A percentile compares a stretch with the other conserved stretches of the same genome.
Evolutionary conservation across 106 monocot genomes (phyloP).

Genomic region (Allium sativum): DNA sequence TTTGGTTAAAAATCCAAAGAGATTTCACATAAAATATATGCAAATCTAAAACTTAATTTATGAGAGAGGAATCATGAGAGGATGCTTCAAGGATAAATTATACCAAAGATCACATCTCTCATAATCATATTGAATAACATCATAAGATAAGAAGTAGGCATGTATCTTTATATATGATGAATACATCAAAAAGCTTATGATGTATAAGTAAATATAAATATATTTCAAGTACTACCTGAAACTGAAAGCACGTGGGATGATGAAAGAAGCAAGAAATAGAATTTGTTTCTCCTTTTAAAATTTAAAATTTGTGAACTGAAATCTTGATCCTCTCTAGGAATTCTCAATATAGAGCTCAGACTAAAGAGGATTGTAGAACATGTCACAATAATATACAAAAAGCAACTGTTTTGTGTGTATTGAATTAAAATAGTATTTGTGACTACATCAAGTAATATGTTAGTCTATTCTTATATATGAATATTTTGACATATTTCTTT

Average conservation of each 20-base stretch:
- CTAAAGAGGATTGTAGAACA: not conserved
- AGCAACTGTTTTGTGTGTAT: not conserved
- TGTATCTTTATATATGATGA: not conserved
- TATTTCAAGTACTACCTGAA: conserved; percentile 26
- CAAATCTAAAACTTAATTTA: not conserved
- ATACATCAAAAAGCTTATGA: conserved; percentile 4
- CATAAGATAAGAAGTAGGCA: conserved; percentile 10
- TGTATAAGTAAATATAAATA: conserved; percentile 21
- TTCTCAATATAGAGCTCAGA: too few relatives aligned
- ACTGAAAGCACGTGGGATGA: conserved; percentile 33
- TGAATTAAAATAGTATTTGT: conserved; percentile 7
- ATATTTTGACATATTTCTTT: not conserved
- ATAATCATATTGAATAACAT: not conserved
- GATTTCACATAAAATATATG: not conserved
- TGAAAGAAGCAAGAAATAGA: conserved; percentile 15
- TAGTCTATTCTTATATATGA: not conserved
- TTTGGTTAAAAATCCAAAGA: not conserved
- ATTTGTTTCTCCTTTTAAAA: conserved; percentile 11
- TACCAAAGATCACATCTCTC: not conserved
- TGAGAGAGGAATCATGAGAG: not conserved
- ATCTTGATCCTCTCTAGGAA: not conserved
- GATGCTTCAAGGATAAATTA: not conserved
- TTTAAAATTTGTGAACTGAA: not conserved
- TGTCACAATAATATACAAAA: conserved; percentile 13
- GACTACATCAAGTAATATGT: conserved; percentile 18